phyloP scores from a whole-genome alignment of 169 alveolate genomes.

The Plasmodium chabaudi region DNA sequence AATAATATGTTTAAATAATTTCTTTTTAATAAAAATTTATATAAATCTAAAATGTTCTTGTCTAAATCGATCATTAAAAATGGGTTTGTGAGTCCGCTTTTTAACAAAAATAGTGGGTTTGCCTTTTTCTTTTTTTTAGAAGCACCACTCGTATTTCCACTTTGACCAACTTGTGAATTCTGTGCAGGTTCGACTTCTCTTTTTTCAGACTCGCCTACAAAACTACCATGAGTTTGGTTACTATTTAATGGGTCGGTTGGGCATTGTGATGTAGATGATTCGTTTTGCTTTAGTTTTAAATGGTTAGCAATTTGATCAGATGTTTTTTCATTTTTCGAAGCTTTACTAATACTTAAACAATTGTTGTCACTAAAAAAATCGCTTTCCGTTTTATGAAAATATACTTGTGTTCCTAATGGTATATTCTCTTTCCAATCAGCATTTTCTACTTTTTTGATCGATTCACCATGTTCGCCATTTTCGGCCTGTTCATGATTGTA shows the following conservation, averaged over 20 bases:
- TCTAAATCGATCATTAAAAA: conserved; percentile 38
- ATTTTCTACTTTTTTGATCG: background rate
- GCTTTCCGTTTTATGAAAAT: no score
- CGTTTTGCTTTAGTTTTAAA: no score
- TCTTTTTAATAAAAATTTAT: conserved; percentile 11
- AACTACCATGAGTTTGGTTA: background rate
- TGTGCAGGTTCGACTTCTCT: background rate
- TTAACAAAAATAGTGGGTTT: conserved; percentile 4
- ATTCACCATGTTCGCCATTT: background rate
- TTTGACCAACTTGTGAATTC: background rate
- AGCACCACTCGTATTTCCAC: background rate
- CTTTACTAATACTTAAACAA: no score
- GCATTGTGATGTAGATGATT: no score
- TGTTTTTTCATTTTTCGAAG: no score
- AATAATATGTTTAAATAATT: conserved; percentile 45
- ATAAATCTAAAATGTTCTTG: conserved; percentile 26
- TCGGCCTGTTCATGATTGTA: background rate
- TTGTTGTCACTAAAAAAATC: no score
- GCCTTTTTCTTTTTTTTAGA: background rate
- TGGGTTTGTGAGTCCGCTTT: conserved; percentile 15
- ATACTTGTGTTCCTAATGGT: no score
- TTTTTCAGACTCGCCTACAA: background rate
- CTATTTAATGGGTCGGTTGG: background rate
- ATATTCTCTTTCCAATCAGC: background rate
- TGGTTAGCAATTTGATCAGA: no score